Percentiles rank a stretch among this genome's conserved stretches.
Evolutionary conservation across 1,139 yeast genomes (phyloP).

Genomic region (Hemisphaericaspora xylofermentans): DNA sequence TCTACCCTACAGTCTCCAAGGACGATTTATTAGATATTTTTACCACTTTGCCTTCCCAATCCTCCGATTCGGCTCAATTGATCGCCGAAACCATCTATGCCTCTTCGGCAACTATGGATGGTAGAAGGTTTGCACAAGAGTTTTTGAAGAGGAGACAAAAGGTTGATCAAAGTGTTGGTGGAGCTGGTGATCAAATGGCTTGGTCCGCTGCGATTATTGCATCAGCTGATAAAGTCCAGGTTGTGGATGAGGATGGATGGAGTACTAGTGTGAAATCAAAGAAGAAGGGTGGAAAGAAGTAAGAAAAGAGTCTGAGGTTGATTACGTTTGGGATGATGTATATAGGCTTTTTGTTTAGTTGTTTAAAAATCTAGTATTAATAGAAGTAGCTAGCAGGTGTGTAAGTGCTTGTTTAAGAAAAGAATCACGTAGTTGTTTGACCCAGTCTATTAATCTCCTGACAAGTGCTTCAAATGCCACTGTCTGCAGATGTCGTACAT

Average conservation of each 20-base stretch:
- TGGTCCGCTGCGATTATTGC: slow-evolving; percentile 66
- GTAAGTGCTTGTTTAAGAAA: no score
- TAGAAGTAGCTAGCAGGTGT: not conserved
- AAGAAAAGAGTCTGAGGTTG: slow-evolving; percentile 5
- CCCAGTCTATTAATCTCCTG: no score
- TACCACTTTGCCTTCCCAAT: slow-evolving; percentile 68
- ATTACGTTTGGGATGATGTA: not conserved
- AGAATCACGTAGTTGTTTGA: no score
- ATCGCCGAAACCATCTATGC: slow-evolving; percentile 92
- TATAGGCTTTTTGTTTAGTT: not conserved
- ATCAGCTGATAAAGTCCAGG: slow-evolving; percentile 44
- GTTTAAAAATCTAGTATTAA: not conserved
- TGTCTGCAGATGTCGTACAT: no score
- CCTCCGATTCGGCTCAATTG: slow-evolving; percentile 73
- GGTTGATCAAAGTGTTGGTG: slow-evolving; percentile 59
- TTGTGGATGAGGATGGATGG: slow-evolving; percentile 79
- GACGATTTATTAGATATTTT: slow-evolving; percentile 80
- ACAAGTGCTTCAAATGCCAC: no score
- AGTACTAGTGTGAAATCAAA: slow-evolving; percentile 50
- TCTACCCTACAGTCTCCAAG: slow-evolving; percentile 71
- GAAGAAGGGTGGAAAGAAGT: slow-evolving; percentile 44
- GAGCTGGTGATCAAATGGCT: slow-evolving; percentile 50
- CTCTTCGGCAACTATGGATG: slow-evolving; percentile 90
- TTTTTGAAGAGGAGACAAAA: slow-evolving; percentile 74
- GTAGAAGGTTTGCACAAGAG: slow-evolving; percentile 89